These are phyloP conservation scores for Pelargonium citronellum DNA, from an alignment of 441 rosid genomes.

Conservation along the genomic window DNA sequence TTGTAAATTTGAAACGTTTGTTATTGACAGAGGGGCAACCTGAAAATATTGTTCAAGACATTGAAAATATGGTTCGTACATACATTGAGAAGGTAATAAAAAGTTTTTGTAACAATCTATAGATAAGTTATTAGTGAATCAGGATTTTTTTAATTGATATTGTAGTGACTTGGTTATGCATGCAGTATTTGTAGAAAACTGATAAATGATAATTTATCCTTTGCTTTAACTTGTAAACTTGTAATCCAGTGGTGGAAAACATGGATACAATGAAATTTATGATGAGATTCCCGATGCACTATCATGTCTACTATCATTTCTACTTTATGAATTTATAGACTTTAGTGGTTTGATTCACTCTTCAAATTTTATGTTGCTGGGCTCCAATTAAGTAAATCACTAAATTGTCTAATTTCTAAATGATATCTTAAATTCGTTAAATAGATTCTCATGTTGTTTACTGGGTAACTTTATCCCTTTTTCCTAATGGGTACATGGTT, in stretches of 20 bases:
- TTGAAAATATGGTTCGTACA: slow-evolving; percentile 94
- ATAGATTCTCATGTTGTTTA: too few species aligned
- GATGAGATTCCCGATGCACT: background rate
- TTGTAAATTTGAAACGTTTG: slow-evolving; percentile 23
- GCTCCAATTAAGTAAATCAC: too few species aligned
- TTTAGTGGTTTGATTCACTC: background rate
- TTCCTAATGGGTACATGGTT: background rate
- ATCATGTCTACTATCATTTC: background rate
- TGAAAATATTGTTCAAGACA: slow-evolving; percentile 80
- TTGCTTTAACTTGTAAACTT: background rate
- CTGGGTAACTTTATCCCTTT: background rate
- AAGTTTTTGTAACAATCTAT: background rate
- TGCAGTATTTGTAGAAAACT: background rate
- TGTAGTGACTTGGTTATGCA: background rate
- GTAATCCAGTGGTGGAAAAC: background rate
- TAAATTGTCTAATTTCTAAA: too few species aligned
- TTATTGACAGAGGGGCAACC: slow-evolving; percentile 80
- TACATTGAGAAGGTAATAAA: slow-evolving; percentile 69
- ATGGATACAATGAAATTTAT: background rate
- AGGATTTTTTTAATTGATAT: background rate
- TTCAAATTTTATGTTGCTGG: background rate
- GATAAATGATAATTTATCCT: background rate
- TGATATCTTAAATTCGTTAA: too few species aligned
- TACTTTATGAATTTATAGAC: background rate
- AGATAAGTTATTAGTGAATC: background rate